phyloP scores from a whole-genome alignment of 2,329 filamentous ascomycete species.

The Monilinia fructicola region DNA sequence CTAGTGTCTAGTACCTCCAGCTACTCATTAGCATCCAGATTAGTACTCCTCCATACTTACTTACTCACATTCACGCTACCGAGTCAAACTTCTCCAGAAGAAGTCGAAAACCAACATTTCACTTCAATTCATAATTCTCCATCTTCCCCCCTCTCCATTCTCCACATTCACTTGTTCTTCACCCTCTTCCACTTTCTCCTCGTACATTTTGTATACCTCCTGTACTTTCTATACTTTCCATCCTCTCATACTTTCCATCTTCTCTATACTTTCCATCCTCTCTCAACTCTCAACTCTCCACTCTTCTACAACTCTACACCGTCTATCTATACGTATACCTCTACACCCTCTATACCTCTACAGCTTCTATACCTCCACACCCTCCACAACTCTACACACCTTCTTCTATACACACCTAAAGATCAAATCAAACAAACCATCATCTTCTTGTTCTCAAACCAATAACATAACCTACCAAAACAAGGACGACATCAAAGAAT shows the following conservation, averaged over 20 bases:
- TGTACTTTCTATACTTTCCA: no score
- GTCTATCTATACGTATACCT: background rate
- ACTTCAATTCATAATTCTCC: slow-evolving; percentile 3
- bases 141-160: background rate
- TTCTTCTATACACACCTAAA: background rate
- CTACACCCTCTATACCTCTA: background rate
- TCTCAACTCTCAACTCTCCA: background rate
- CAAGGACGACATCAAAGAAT: background rate
- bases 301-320: no score
- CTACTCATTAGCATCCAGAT: background rate
- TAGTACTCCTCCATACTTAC: background rate
- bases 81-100: background rate
- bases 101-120: background rate
- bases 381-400: no score
- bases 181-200: background rate
- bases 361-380: background rate
- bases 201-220: no score
- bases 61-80: background rate
- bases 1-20: no score
- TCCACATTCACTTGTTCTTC: slow-evolving; percentile 16
- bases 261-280: background rate
- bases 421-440: background rate
- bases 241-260: no score
- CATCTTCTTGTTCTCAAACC: background rate
- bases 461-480: slow-evolving; percentile 1